Percentiles rank a stretch among this genome's conserved stretches.
phyloP scores from a whole-genome alignment of 768 basidiomycete genomes.

The Hygrocybe coccinea region DNA sequence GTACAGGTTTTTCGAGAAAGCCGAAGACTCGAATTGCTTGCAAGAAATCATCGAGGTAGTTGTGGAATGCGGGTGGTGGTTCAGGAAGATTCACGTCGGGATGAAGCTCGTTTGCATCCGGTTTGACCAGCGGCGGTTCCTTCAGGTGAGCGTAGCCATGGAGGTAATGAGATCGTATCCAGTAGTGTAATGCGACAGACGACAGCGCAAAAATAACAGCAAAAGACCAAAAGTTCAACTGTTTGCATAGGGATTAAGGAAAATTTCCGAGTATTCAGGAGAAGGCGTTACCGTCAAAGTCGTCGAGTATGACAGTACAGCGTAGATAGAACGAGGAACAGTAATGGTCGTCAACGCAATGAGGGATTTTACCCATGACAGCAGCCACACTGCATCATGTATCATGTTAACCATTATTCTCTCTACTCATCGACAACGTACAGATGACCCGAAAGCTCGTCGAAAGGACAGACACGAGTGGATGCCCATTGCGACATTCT shows the following conservation, averaged over 20 bases:
- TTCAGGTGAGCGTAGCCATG: slow-evolving; percentile 72
- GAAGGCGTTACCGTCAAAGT: slow-evolving; percentile 65
- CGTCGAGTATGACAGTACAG: slow-evolving; percentile 80
- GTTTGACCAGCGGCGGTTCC: slow-evolving; percentile 76
- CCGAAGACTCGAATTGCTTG: slow-evolving; percentile 96
- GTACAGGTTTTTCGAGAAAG: slow-evolving; percentile 91
- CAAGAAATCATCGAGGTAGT: slow-evolving; percentile 95
- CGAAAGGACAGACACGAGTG: slow-evolving; percentile 69
- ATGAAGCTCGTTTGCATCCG: slow-evolving; percentile 82
- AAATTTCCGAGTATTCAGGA: slow-evolving; percentile 1
- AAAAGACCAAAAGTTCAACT: slow-evolving; percentile 92
- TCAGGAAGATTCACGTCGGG: slow-evolving; percentile 83
- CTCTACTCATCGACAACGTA: slow-evolving; percentile 38
- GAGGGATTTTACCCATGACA: slow-evolving; percentile 71
- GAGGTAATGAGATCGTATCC: slow-evolving; percentile 78
- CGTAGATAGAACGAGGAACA: slow-evolving; percentile 72
- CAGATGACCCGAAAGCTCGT: slow-evolving; percentile 82
- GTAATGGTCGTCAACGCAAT: slow-evolving; percentile 80
- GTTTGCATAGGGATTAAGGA: slow-evolving; percentile 1
- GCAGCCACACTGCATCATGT: slow-evolving; percentile 71
- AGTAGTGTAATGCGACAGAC: slow-evolving; percentile 68
- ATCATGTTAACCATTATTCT: slow-evolving; percentile 8
- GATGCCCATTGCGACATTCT: slow-evolving; percentile 49
- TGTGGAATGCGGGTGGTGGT: slow-evolving; percentile 77
- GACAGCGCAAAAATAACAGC: slow-evolving; percentile 69